These are phyloP conservation scores for Sonneratia caseolaris DNA, from an alignment of 345 rosid genomes.

Conservation along the genomic window DNA sequence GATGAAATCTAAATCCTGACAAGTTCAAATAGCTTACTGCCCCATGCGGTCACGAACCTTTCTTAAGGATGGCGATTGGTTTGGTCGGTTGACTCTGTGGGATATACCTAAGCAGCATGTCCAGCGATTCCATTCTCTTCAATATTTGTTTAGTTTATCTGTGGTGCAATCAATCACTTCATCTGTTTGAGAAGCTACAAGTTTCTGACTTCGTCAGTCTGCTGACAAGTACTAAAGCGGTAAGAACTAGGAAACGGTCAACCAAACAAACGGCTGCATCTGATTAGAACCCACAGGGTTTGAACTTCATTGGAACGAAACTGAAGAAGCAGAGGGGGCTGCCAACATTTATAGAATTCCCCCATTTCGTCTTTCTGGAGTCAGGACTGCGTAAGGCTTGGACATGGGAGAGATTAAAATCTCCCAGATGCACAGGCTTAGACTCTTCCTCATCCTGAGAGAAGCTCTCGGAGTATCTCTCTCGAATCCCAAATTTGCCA, in stretches of 20 bases:
- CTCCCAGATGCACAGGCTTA: slow-evolving; percentile 8
- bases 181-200: too few species aligned
- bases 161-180: too few species aligned
- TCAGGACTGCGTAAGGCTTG: not conserved
- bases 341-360: not conserved
- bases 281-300: not conserved
- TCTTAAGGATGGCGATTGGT: not conserved
- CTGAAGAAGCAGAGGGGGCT: not conserved
- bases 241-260: not conserved
- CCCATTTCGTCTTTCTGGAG: slow-evolving; percentile 1
- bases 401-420: not conserved
- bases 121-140: too few species aligned
- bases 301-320: not conserved
- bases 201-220: not conserved
- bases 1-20: not conserved
- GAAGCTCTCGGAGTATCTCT: slow-evolving; percentile 13
- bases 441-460: slow-evolving; percentile 8
- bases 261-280: not conserved
- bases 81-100: too few species aligned
- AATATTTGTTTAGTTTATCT: too few species aligned
- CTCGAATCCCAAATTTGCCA: slow-evolving; percentile 8
- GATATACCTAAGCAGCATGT: too few species aligned
- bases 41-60: not conserved
- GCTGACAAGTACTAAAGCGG: not conserved
- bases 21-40: not conserved